Percentiles rank a stretch among this genome's conserved stretches.
Conservation (phyloP, 2,329 filamentous ascomycete genomes). For the Fusarium sp. region DNA sequence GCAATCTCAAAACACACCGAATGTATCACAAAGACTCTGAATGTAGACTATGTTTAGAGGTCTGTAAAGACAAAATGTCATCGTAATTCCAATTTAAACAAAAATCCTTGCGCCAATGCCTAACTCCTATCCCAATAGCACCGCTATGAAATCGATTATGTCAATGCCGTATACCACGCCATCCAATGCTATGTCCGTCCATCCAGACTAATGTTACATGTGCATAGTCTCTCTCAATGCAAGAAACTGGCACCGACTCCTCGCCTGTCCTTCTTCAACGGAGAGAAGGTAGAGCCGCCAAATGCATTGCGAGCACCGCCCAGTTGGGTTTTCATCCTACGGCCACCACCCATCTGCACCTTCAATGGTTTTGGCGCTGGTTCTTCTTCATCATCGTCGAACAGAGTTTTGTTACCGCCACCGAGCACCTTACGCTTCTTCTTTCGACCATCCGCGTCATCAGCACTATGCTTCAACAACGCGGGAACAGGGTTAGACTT, state of each 20-base stretch:
- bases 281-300: constrained; percentile 70
- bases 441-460: constrained; percentile 61
- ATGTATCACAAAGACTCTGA: neutral
- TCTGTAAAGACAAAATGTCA: neutral
- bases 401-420: constrained; percentile 71
- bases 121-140: neutral
- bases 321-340: constrained; percentile 52
- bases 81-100: neutral
- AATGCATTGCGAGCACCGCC: constrained; percentile 60
- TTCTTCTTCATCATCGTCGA: constrained; percentile 73
- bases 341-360: constrained; percentile 43
- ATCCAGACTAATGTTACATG: neutral
- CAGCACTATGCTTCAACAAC: constrained; percentile 17
- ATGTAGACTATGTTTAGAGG: neutral
- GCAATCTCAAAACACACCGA: neutral
- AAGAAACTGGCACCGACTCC: constrained; percentile 71
- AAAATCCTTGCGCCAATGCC: constrained; percentile 18
- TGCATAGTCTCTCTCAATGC: constrained; percentile 47
- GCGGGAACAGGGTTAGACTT: constrained; percentile 26
- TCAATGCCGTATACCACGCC: constrained; percentile 27
- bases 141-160: neutral
- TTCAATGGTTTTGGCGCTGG: constrained; percentile 50
- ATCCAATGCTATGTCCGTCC: constrained; percentile 21
- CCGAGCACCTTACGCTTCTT: constrained; percentile 81
- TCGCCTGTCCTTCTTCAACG: constrained; percentile 76